A percentile compares a stretch with the other conserved stretches of the same genome.
These are phyloP conservation scores for Nymphaea thermarum DNA, from an alignment of 164 flowering plant species.

Conservation along the genomic window DNA sequence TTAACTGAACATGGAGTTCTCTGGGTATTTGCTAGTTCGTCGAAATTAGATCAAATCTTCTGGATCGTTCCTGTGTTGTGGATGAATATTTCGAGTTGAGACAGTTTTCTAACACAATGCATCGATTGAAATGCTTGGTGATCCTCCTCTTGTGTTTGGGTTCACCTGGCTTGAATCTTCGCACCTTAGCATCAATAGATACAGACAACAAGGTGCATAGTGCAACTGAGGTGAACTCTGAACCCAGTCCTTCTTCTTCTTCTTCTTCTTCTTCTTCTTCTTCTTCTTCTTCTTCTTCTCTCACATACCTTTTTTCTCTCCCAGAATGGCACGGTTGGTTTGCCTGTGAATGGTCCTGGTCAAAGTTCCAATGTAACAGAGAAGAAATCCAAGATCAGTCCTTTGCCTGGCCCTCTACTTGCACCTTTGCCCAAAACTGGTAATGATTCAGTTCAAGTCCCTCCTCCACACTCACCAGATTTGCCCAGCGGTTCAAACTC, in stretches of 20 bases:
- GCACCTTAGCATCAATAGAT: background rate
- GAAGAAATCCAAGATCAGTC: background rate
- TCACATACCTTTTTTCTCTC: too few relatives aligned
- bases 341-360: background rate
- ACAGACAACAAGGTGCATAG: background rate
- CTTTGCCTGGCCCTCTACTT: background rate
- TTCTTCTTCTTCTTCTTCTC: background rate
- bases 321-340: background rate
- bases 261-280: background rate
- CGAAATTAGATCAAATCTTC: too few relatives aligned
- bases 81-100: too few relatives aligned
- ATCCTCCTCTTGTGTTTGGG: too few relatives aligned
- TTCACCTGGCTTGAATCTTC: too few relatives aligned
- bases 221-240: background rate
- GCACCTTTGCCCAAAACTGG: background rate
- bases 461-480: too few relatives aligned
- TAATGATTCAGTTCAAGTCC: background rate
- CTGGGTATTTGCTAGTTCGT: too few relatives aligned
- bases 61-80: too few relatives aligned
- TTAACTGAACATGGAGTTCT: too few relatives aligned
- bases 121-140: too few relatives aligned
- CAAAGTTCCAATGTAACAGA: background rate
- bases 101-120: too few relatives aligned
- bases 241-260: background rate
- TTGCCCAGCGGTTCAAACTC: too few relatives aligned